These are phyloP conservation scores for Xylariaceae sp. DNA, from an alignment of 2,329 filamentous ascomycete species.

Conservation along the genomic window DNA sequence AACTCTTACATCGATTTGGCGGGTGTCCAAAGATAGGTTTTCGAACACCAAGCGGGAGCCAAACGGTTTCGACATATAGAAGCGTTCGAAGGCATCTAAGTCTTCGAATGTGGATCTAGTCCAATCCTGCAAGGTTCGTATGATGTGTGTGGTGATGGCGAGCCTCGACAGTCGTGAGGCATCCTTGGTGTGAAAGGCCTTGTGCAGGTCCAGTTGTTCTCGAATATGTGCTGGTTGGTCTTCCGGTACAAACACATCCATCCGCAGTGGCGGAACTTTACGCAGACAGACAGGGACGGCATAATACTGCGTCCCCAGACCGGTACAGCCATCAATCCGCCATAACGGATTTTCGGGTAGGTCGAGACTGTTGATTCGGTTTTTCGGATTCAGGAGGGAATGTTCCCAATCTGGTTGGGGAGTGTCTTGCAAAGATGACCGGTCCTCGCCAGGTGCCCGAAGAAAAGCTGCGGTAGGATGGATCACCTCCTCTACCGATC, in stretches of 20 bases:
- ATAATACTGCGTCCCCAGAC: slow-evolving; percentile 54
- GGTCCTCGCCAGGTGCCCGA: slow-evolving; percentile 10
- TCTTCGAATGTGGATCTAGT: slow-evolving; percentile 35
- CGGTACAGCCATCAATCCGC: slow-evolving; percentile 55
- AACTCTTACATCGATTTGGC: slow-evolving; percentile 42
- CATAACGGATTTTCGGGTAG: slow-evolving; percentile 43
- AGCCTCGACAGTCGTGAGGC: slow-evolving; percentile 42
- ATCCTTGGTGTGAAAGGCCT: slow-evolving; percentile 53
- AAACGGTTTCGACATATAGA: slow-evolving; percentile 48
- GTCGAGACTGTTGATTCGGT: slow-evolving; percentile 53
- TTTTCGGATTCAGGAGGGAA: slow-evolving; percentile 55
- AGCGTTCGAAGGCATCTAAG: slow-evolving; percentile 26
- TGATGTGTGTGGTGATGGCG: slow-evolving; percentile 49
- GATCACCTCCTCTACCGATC: slow-evolving; percentile 50
- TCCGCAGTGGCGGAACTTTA: slow-evolving; percentile 44
- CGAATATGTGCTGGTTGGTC: slow-evolving; percentile 41
- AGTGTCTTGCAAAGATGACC: slow-evolving; percentile 7
- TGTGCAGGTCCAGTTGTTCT: slow-evolving; percentile 43
- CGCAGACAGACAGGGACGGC: slow-evolving; percentile 48
- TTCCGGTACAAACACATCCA: slow-evolving; percentile 55
- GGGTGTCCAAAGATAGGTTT: slow-evolving; percentile 44
- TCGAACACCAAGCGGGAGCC: slow-evolving; percentile 53
- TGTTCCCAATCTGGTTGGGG: slow-evolving; percentile 37
- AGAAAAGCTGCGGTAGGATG: slow-evolving; percentile 53
- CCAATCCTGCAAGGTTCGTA: slow-evolving; percentile 51